These are phyloP conservation scores for Sugiyamaella chiloensis DNA, from an alignment of 805 yeast genomes.

Conservation along the genomic window DNA sequence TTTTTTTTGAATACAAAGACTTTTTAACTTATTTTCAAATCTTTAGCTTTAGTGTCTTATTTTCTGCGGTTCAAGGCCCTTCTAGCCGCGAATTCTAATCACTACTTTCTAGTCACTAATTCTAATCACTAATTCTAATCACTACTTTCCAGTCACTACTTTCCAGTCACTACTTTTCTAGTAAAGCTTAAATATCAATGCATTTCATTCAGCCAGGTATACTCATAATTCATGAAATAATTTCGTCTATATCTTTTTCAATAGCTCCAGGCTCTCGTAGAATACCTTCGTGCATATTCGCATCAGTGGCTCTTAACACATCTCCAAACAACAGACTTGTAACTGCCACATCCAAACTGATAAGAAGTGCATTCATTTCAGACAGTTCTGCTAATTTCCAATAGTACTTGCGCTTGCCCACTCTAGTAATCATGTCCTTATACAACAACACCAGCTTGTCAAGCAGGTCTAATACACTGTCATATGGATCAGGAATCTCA, in stretches of 20 bases:
- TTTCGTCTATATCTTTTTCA: background rate
- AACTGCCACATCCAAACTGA: background rate
- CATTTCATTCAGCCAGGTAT: too few relatives aligned
- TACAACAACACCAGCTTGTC: background rate
- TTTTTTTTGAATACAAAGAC: too few relatives aligned
- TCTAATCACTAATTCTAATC: too few relatives aligned
- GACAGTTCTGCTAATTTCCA: conserved; percentile 2
- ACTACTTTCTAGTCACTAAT: too few relatives aligned
- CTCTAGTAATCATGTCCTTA: background rate
- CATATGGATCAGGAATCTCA: background rate
- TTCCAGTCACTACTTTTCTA: too few relatives aligned
- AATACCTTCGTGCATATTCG: background rate
- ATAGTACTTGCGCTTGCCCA: conserved; percentile 1
- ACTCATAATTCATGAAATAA: too few relatives aligned
- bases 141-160: too few relatives aligned
- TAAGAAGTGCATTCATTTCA: background rate
- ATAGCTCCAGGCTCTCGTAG: background rate
- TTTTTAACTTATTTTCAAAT: too few relatives aligned
- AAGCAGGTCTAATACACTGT: conserved; percentile 1
- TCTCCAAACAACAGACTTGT: background rate
- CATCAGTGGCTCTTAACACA: background rate
- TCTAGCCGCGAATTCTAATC: too few relatives aligned
- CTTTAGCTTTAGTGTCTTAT: too few relatives aligned
- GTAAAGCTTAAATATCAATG: too few relatives aligned
- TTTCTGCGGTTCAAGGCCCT: too few relatives aligned